Evolutionary conservation across 176 grass and related monocot genomes (phyloP).

Genomic region (Chloris gayana): DNA sequence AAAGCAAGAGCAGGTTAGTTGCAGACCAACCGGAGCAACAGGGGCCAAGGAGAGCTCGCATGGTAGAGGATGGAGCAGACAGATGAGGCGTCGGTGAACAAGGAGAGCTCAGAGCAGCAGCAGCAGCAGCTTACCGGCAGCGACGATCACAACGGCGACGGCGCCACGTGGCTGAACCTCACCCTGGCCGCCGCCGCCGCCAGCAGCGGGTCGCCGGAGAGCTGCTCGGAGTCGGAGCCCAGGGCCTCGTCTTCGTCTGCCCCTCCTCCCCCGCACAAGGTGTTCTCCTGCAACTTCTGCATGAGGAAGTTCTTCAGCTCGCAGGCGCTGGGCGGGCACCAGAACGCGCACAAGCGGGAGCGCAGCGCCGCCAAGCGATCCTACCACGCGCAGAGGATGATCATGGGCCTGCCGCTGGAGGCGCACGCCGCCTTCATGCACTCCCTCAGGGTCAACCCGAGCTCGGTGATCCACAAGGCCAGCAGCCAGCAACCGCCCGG

Average conservation of each 20-base stretch:
- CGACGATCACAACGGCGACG: constrained; percentile 28
- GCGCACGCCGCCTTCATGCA: constrained; percentile 65
- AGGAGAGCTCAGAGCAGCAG: constrained; percentile 45
- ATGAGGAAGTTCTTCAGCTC: constrained; percentile 91
- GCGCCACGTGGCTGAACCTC: constrained; percentile 68
- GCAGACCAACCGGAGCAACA: not conserved
- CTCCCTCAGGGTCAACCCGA: constrained; percentile 56
- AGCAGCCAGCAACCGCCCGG: constrained; percentile 17
- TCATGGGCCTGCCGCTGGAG: constrained; percentile 67
- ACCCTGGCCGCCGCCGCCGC: constrained; percentile 45
- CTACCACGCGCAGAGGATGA: constrained; percentile 65
- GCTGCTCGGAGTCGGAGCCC: constrained; percentile 44
- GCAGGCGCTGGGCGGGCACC: constrained; percentile 81
- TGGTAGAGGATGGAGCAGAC: constrained; percentile 49
- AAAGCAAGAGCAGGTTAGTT: constrained; percentile 30
- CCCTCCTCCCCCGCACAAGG: constrained; percentile 49
- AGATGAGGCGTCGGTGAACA: constrained; percentile 56
- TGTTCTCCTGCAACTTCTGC: constrained; percentile 95
- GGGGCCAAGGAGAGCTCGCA: not conserved
- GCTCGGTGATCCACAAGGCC: constrained; percentile 51
- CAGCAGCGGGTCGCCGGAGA: constrained; percentile 26
- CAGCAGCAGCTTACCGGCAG: constrained; percentile 48
- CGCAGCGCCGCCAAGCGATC: constrained; percentile 71
- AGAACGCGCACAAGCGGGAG: constrained; percentile 94
- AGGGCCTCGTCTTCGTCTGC: constrained; percentile 19